Conservation (phyloP, 2,329 filamentous ascomycete genomes). For the Furcasterigmium furcatum region DNA sequence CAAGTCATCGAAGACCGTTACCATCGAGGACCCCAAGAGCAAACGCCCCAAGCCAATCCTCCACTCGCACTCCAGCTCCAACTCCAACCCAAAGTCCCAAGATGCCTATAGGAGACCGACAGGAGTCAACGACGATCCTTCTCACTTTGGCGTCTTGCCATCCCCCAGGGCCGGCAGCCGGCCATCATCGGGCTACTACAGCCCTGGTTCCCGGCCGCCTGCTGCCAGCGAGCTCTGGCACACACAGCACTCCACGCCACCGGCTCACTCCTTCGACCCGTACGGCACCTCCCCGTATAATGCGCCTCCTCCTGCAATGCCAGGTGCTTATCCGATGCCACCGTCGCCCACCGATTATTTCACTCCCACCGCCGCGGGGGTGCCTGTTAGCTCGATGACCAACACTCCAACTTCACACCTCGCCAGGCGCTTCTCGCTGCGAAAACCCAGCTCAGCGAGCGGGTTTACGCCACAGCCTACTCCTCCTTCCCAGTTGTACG, state of each 20-base stretch:
- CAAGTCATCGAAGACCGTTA: neutral
- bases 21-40: constrained; percentile 7
- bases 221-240: constrained; percentile 12
- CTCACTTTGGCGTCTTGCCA: constrained; percentile 31
- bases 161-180: neutral
- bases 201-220: constrained; percentile 11
- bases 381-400: constrained; percentile 5
- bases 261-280: constrained; percentile 3
- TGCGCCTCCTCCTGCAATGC: constrained; percentile 4
- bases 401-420: constrained; percentile 8
- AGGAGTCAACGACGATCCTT: constrained; percentile 23
- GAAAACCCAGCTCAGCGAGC: constrained; percentile 34
- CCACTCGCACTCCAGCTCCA: constrained; percentile 13
- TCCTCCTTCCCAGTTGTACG: constrained; percentile 27
- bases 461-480: constrained; percentile 26
- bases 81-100: constrained; percentile 4
- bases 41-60: constrained; percentile 34
- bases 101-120: constrained; percentile 20
- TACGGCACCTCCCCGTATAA: constrained; percentile 3
- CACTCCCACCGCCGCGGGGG: constrained; percentile 11
- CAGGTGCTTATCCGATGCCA: constrained; percentile 6
- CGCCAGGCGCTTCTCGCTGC: constrained; percentile 8
- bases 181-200: constrained; percentile 13
- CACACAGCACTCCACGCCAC: neutral
- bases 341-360: constrained; percentile 11